Conservation (phyloP, 2,329 filamentous ascomycete genomes). For the Zymoseptoria passerinii region DNA sequence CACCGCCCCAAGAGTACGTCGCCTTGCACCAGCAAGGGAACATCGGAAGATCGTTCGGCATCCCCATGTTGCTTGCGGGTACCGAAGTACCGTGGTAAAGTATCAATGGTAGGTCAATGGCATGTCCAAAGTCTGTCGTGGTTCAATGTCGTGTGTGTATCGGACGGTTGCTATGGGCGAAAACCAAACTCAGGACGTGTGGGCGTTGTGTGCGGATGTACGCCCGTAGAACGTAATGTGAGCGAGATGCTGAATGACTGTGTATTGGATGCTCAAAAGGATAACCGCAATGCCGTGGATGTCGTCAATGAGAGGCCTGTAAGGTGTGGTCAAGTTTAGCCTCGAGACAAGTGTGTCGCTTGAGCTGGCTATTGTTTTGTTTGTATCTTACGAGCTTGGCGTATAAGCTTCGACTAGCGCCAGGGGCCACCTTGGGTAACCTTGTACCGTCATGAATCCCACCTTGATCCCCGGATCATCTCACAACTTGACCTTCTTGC, state of each 20-base stretch:
- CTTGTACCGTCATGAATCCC: not conserved
- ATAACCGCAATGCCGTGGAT: not conserved
- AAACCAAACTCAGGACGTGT: not conserved
- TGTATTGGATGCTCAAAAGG: not conserved
- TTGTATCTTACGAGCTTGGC: not conserved
- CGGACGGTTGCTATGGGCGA: not conserved
- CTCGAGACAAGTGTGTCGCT: not conserved
- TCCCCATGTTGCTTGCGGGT: slow-evolving; percentile 6
- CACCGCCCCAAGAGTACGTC: slow-evolving; percentile 35
- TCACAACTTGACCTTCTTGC: not conserved
- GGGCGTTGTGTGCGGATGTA: not conserved
- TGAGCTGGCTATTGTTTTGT: not conserved
- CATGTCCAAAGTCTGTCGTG: not conserved
- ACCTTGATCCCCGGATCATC: not conserved
- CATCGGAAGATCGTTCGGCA: slow-evolving; percentile 17
- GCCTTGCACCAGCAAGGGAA: slow-evolving; percentile 36
- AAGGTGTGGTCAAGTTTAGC: not conserved
- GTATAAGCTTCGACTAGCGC: not conserved
- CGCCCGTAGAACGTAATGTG: not conserved
- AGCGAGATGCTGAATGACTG: not conserved
- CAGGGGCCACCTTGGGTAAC: not conserved
- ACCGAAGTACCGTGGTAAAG: not conserved
- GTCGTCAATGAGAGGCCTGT: not conserved
- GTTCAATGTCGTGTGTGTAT: not conserved
- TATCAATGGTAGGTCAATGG: not conserved